These are phyloP conservation scores for Niveomyces coronatus DNA, from an alignment of 2,329 filamentous ascomycete genomes.

Conservation along the genomic window DNA sequence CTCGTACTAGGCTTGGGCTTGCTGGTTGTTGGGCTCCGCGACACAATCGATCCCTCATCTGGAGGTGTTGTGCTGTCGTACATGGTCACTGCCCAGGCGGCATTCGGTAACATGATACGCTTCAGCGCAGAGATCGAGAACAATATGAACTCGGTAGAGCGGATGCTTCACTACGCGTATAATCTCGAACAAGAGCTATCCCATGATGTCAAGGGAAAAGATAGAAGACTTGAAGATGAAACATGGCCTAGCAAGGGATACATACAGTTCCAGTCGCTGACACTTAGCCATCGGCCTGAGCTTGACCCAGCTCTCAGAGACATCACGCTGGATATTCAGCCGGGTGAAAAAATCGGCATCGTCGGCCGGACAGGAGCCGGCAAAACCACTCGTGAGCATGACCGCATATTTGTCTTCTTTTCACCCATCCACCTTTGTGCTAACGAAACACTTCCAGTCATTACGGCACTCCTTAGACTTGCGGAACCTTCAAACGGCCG, in stretches of 20 bases:
- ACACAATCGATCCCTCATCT: constrained; percentile 75
- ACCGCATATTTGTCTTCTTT: too few species aligned
- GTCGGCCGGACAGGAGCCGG: constrained; percentile 92
- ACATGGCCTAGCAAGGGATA: constrained; percentile 81
- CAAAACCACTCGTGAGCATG: constrained; percentile 94
- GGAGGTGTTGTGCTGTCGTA: constrained; percentile 93
- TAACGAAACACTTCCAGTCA: too few species aligned
- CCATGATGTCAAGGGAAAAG: constrained; percentile 61
- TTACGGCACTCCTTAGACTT: constrained; percentile 84
- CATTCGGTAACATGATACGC: constrained; percentile 85
- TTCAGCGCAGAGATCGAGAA: too few species aligned
- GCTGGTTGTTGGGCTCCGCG: too few species aligned
- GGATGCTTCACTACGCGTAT: constrained; percentile 93
- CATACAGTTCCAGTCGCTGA: constrained; percentile 82
- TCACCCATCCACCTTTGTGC: too few species aligned
- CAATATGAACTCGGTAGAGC: constrained; percentile 98
- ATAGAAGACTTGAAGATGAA: too few species aligned
- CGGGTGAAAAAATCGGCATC: constrained; percentile 88
- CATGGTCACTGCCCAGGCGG: too few species aligned
- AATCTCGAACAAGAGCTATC: constrained; percentile 90
- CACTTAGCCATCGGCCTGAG: constrained; percentile 78
- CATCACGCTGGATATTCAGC: constrained; percentile 75
- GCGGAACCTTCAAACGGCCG: constrained; percentile 84
- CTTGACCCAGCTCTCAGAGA: constrained; percentile 77
- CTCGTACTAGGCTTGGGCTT: constrained; percentile 78